A percentile compares a stretch with the other conserved stretches of the same genome.
Conservation (phyloP, 75 land plant genomes). For the Pinus taeda region DNA sequence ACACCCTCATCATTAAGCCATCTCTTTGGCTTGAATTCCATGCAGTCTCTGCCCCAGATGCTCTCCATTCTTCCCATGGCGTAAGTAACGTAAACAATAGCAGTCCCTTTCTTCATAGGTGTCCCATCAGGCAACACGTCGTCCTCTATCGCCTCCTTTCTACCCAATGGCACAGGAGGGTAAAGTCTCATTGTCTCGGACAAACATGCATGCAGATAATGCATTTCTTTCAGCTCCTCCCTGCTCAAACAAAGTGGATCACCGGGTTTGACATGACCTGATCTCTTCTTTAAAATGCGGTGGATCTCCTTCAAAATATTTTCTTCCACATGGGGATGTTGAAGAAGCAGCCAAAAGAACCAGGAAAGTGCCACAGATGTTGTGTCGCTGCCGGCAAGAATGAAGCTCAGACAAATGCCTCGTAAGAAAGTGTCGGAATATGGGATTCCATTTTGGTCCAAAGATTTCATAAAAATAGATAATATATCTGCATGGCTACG, state of each 20-base stretch:
- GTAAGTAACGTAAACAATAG: slow-evolving; percentile 10
- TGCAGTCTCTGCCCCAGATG: slow-evolving; percentile 16
- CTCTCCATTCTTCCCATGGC: slow-evolving; percentile 25
- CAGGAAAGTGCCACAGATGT: slow-evolving; percentile 49
- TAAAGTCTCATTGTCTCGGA: slow-evolving; percentile 40
- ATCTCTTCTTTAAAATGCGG: too few relatives aligned
- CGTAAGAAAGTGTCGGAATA: slow-evolving; percentile 24
- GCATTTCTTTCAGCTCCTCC: slow-evolving; percentile 12
- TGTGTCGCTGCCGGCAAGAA: slow-evolving; percentile 80
- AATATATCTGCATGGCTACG: too few relatives aligned
- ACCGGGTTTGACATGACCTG: slow-evolving; percentile 37
- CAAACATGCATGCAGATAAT: slow-evolving; percentile 35
- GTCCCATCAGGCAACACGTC: slow-evolving; percentile 13
- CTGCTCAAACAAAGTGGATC: slow-evolving; percentile 17
- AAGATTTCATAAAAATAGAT: too few relatives aligned
- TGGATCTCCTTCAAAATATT: slow-evolving; percentile 29
- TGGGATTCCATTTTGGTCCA: too few relatives aligned
- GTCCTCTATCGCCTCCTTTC: not conserved
- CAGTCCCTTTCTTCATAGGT: not conserved
- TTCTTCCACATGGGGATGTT: slow-evolving; percentile 33
- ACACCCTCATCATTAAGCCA: slow-evolving; percentile 14
- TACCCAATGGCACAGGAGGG: slow-evolving; percentile 28
- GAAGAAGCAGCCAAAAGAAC: slow-evolving; percentile 52
- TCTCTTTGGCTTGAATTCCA: slow-evolving; percentile 10
- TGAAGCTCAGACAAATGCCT: slow-evolving; percentile 63